Evolutionary conservation across 805 yeast species (phyloP).

Genomic region (Lipomyces starkeyi): DNA sequence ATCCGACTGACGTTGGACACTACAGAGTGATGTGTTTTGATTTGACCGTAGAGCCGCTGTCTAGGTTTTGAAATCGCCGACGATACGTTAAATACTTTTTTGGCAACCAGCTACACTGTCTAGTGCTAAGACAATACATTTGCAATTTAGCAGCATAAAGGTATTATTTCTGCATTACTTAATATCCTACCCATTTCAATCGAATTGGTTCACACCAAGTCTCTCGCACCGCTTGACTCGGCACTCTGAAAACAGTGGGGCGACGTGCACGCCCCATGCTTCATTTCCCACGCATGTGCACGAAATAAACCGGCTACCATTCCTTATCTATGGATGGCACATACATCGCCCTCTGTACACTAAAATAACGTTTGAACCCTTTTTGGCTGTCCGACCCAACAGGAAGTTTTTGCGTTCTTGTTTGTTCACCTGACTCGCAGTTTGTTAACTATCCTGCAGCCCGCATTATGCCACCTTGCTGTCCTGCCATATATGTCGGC

Average conservation of each 20-base stretch:
- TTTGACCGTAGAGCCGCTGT: too few relatives aligned
- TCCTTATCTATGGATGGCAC: neutral
- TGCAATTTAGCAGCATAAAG: too few relatives aligned
- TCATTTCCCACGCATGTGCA: neutral
- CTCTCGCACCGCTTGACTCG: neutral
- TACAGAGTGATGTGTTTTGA: too few relatives aligned
- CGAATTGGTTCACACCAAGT: neutral
- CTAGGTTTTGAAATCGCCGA: too few relatives aligned
- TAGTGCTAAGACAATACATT: too few relatives aligned
- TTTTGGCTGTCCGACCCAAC: neutral
- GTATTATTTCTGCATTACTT: too few relatives aligned
- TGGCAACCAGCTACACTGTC: too few relatives aligned
- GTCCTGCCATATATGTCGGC: neutral
- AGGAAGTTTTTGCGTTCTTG: neutral
- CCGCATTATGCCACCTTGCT: neutral
- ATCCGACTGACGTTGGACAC: too few relatives aligned
- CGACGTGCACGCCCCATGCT: neutral
- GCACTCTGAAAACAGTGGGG: neutral
- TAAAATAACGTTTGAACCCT: neutral
- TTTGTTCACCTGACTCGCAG: neutral
- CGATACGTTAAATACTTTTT: too few relatives aligned
- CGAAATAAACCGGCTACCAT: neutral
- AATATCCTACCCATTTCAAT: too few relatives aligned
- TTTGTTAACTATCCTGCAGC: too few relatives aligned
- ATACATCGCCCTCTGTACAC: neutral